Conservation (phyloP, 2,329 filamentous ascomycete genomes). For the Aspergillus awamori region DNA sequence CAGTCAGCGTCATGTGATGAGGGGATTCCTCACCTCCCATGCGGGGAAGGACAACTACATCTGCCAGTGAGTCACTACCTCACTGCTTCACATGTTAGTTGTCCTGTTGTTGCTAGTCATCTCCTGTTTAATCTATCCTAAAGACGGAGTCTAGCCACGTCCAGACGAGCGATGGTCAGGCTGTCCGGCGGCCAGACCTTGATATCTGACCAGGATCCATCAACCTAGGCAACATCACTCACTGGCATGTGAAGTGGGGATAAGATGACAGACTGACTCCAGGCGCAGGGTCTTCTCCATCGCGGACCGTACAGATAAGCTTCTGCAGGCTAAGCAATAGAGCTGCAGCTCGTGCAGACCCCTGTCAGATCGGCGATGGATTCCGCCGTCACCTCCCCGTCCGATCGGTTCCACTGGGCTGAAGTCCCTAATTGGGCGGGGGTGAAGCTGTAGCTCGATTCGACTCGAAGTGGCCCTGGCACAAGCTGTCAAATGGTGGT, state of each 20-base stretch:
- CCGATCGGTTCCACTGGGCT: not conserved
- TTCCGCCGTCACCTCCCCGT: not conserved
- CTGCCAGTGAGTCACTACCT: not conserved
- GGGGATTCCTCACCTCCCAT: not conserved
- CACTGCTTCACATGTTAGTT: not conserved
- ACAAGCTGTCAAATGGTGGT: not conserved
- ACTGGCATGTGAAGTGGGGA: slow-evolving; percentile 8
- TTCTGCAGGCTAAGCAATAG: slow-evolving; percentile 2
- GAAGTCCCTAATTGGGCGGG: not conserved
- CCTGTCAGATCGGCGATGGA: slow-evolving; percentile 1
- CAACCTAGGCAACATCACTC: not conserved
- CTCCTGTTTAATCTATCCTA: no score
- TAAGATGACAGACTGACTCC: not conserved
- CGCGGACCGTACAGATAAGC: slow-evolving; percentile 3
- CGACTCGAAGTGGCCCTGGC: not conserved
- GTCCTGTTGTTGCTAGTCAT: not conserved
- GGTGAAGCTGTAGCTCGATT: not conserved
- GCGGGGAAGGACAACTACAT: not conserved
- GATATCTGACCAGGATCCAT: not conserved
- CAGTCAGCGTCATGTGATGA: not conserved
- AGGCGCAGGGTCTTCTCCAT: not conserved
- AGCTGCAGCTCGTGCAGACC: not conserved
- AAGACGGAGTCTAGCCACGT: not conserved
- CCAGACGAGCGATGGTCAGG: not conserved
- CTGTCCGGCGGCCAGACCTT: not conserved